Evolutionary conservation across 495 filamentous ascomycete genomes (phyloP).

Genomic region (Aspergillus coremiiformis): DNA sequence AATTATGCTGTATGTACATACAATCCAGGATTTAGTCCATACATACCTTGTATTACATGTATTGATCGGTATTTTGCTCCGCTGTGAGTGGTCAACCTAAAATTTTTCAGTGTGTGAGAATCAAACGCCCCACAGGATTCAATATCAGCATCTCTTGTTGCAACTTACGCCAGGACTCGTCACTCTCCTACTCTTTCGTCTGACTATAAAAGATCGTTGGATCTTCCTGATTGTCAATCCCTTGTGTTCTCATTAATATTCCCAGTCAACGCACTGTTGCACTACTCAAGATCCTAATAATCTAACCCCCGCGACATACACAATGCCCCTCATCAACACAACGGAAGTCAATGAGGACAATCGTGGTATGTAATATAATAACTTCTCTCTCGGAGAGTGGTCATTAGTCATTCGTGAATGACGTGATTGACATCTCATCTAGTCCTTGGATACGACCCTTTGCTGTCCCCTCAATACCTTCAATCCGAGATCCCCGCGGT

Average conservation of each 20-base stretch:
- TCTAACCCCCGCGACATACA: slow-evolving; percentile 5
- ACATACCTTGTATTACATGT: too few species aligned
- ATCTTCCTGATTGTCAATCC: neutral
- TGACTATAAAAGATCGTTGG: neutral
- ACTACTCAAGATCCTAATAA: neutral
- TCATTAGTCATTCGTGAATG: neutral
- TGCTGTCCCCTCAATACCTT: slow-evolving; percentile 84
- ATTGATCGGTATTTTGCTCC: too few species aligned
- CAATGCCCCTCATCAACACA: slow-evolving; percentile 45
- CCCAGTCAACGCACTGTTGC: neutral
- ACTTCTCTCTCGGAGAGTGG: too few species aligned
- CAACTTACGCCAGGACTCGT: neutral
- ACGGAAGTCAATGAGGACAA: slow-evolving; percentile 47
- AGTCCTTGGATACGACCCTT: slow-evolving; percentile 94
- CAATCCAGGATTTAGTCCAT: too few species aligned
- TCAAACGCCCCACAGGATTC: too few species aligned
- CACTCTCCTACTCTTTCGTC: neutral
- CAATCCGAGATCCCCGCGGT: slow-evolving; percentile 82
- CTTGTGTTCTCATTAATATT: neutral
- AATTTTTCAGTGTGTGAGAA: slow-evolving; percentile 8
- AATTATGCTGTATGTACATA: too few species aligned
- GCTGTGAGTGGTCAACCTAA: neutral
- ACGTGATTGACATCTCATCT: slow-evolving; percentile 7
- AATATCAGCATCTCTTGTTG: neutral
- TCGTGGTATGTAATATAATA: slow-evolving; percentile 43